Evolutionary conservation across 805 yeast species (phyloP), one percentile per base, ranked within the genome.

Genomic region (Pichia pseudocactophila): DNA sequence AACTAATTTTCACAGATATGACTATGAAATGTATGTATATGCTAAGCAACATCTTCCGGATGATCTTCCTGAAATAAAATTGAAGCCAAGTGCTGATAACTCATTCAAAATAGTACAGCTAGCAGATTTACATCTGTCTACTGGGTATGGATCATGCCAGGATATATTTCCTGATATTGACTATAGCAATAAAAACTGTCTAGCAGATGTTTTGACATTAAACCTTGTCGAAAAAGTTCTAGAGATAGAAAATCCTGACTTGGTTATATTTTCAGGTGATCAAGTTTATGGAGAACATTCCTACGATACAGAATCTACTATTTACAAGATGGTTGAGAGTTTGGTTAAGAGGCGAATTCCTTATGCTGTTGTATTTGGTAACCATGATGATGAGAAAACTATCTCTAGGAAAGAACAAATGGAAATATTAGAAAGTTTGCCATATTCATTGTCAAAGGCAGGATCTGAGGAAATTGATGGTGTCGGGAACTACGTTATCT

Each of bases 311-410:
- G 81, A 80, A 50, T 79, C 95, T 0, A 77, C 96, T 0, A 52
- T 87, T n/a, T 69, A 82, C 45, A 90, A 92, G 57, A 86, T 81
- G 0, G 9, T 66, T 71, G 10, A 94, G 95, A 0, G 22, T 7
- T 74, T 86, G 22, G 71, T 89, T 19, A 53, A 64, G 13, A 65
- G 84, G 37, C 61, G 70, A 39, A 82, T 89, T 8, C 97, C 97
- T 3, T 92, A 74, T 68, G 90, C 96, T 0, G 70, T 83, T 50
- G 78, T 80, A 8, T 71, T 90, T 67, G 98, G 98, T 0, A 92
- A 92, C 59, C 98, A 92, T 58, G 98, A 92, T 59, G 92, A 82
- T 55, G 95, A 89, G 62, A 90, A 95, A 0, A 71, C 80, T 4
- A 52, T 87, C 44, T 47, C 66, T 13, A 71, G 95, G 32, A 57